Evolutionary conservation across 1,139 yeast species (phyloP), one percentile per base, ranked within the genome.

Genomic region (Yamadazyma taylorii): DNA sequence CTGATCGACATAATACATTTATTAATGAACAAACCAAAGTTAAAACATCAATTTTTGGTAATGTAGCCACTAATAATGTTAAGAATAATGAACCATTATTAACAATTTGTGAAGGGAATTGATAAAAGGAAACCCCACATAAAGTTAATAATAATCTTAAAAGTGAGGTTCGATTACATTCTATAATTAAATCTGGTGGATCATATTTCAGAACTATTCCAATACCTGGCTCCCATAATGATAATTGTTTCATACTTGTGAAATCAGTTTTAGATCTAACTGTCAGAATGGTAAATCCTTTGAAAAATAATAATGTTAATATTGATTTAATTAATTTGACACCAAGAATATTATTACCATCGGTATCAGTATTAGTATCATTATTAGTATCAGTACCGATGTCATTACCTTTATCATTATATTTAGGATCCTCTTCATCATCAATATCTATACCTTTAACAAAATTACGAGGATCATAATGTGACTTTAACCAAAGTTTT

Each of bases 211-310:
- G 63, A 10, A 60, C 46, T 2, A 56, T 56, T 0, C 89, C 94
- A 29, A 87, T 71, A 2, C 96, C 96, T 0, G 86, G 79, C 50
- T 85, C 94, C 95, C 95, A 86, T 2, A 82, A 41, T 17, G 46
- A 38, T 13, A 48, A 36, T 14, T 28, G 32, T 9, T 39, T 44
- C 24, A 39, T 44, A 2, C 27, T 34, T n/a, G 34, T 25, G 10
- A 24, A 17, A n/a, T 33, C 35, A 16, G 37, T 14, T 27, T 46
- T 30, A 13, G 16, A 23, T 19, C 34, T 17, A 38, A 46, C 37
- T 10, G 47, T 30, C 5, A 58, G 56, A 2, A 79, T 55, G 0
- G 94, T 80, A 52, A 85, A 85, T 0, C 79, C 82, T 23, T 73
- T 67, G 34, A 73, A 69, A 53, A 85, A 85, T 24, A 86, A 58